A percentile compares a stretch with the other conserved stretches of the same genome.
phyloP scores from a whole-genome alignment of 805 yeast species.

The Candida sithepensis region DNA sequence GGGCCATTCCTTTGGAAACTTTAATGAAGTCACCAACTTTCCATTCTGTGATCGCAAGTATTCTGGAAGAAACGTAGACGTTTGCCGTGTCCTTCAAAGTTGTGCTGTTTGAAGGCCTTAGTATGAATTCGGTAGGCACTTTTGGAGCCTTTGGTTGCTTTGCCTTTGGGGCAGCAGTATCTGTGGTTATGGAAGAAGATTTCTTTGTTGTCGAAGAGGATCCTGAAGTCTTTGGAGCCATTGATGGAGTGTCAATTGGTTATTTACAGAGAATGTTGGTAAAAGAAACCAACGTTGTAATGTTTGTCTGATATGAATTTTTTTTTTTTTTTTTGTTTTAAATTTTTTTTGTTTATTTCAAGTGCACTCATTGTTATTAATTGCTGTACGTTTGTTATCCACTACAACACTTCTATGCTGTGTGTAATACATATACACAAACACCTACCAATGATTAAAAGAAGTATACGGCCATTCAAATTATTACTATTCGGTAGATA shows the following conservation, averaged over 20 bases:
- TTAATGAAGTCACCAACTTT: constrained; percentile 24
- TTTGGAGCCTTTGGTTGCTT: constrained; percentile 22
- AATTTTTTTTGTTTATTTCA: too few relatives aligned
- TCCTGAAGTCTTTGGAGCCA: constrained; percentile 25
- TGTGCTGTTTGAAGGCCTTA: constrained; percentile 22
- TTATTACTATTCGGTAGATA: background rate
- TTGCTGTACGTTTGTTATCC: too few relatives aligned
- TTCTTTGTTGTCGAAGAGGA: constrained; percentile 14
- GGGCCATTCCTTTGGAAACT: constrained; percentile 23
- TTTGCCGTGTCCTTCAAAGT: constrained; percentile 13
- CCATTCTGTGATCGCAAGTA: constrained; percentile 21
- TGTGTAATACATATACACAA: too few relatives aligned
- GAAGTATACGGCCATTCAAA: background rate
- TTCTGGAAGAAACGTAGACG: constrained; percentile 23
- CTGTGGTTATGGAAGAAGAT: constrained; percentile 5
- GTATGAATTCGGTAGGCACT: constrained; percentile 27
- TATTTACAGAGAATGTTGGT: background rate
- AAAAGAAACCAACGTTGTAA: background rate
- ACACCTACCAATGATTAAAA: background rate
- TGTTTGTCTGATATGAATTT: too few relatives aligned
- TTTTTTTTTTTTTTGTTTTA: too few relatives aligned
- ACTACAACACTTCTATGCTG: too few relatives aligned
- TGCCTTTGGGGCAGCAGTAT: constrained; percentile 4
- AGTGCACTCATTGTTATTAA: too few relatives aligned
- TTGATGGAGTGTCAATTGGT: constrained; percentile 2